Evolutionary conservation across 1,284 basidiomycete genomes (phyloP), one percentile per base, ranked within the genome.

Genomic region (Tilletiaria anomala): DNA sequence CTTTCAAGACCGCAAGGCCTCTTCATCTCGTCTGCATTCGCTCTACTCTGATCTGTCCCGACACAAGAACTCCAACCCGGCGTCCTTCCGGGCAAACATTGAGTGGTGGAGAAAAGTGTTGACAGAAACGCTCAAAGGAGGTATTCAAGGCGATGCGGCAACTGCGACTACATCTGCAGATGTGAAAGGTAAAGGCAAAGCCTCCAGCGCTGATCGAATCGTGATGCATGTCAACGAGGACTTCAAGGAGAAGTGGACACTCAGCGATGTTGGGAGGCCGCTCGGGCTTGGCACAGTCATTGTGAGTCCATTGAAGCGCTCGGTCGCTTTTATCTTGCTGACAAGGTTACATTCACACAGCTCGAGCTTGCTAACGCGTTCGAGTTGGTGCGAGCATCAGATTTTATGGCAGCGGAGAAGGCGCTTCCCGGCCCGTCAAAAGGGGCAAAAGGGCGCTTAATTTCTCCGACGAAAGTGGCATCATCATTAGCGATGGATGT

Each of bases 261-360:
- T 55, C 4, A 40, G 45, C 1, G 38, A 77, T 32, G 77, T 77
- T 4, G 83, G 83, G 18, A 80, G 83, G 52, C 88, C 88, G 12
- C 73, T 84, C 17, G 80, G 83, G 12, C 65, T 94, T 5, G 79
- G 79, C 14, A 76, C 80, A 4, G 82, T 86, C 33, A 71, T 91
- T 58, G 86, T 89, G 69, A 35, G 16, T 15, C 34, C 1, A 23
- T 22, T 8, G 23, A 16, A n/a, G 26, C 10, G 10, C 10, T n/a
- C 26, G 10, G 8, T n/a, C n/a, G 8, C 26, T 29, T n/a, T 8
- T 29, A 29, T 16, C 11, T 16, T 34, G 32, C 11, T 17, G 11
- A 8, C 12, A 12, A 8, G 12, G 32, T 16, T 16, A 14, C 16
- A 12, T 12, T 17, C 10, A 29, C 26, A 19, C 34, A 40, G 39